A percentile compares a stretch with the other conserved stretches of the same genome.
Conservation (phyloP, 306 rosid species). For the Biancaea sappan region DNA sequence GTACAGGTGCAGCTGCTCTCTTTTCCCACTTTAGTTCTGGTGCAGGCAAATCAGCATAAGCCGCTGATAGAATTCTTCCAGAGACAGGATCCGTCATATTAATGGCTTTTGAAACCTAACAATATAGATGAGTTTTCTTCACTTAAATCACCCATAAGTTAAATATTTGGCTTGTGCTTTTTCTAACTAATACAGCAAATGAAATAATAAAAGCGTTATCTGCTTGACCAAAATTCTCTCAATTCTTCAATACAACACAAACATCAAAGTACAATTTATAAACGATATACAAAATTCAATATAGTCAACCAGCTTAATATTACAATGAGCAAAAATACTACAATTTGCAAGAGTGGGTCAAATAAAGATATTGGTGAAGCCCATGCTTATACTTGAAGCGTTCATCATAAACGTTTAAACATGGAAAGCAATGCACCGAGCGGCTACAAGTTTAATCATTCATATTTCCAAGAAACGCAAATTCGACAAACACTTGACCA, state of each 20-base stretch:
- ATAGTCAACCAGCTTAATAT: neutral
- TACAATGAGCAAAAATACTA: neutral
- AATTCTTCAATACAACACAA: neutral
- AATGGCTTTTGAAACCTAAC: neutral
- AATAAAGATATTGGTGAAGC: neutral
- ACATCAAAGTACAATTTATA: neutral
- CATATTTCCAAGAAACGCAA: neutral
- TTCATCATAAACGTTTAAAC: neutral
- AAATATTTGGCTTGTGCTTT: neutral
- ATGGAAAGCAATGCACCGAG: neutral
- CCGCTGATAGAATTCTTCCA: conserved; percentile 61
- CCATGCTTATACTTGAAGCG: neutral
- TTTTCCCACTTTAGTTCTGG: conserved; percentile 75
- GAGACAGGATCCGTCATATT: conserved; percentile 8
- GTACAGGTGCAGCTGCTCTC: conserved; percentile 77
- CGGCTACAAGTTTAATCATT: neutral
- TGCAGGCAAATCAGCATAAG: conserved; percentile 85
- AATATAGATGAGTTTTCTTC: neutral
- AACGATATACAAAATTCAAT: neutral
- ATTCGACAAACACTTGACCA: neutral
- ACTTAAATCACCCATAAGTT: neutral
- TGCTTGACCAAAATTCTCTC: neutral
- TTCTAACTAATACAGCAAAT: neutral
- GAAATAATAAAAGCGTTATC: neutral
- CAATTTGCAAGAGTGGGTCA: neutral